Evolutionary conservation across 2,329 filamentous ascomycete genomes (phyloP).

Genomic region (Aspergillus tanneri): DNA sequence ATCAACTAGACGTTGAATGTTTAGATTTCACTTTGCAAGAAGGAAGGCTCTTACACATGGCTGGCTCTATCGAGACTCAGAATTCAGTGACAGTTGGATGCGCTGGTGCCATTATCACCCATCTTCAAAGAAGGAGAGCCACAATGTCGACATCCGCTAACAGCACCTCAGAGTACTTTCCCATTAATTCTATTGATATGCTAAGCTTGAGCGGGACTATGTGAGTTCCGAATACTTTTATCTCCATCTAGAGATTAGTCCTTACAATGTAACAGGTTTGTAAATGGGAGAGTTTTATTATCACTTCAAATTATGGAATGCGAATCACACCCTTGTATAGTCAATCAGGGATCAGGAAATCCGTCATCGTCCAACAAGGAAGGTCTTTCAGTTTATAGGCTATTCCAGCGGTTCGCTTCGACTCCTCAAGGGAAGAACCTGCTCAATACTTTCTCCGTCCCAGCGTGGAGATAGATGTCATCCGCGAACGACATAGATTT

Average conservation of each 20-base stretch:
- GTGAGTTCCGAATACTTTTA: constrained; percentile 38
- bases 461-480: constrained; percentile 64
- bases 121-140: constrained; percentile 68
- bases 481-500: constrained; percentile 69
- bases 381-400: constrained; percentile 76
- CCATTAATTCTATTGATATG: constrained; percentile 67
- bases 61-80: constrained; percentile 70
- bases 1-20: constrained; percentile 40
- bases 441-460: constrained; percentile 77
- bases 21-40: constrained; percentile 56
- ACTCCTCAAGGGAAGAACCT: constrained; percentile 75
- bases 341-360: constrained; percentile 68
- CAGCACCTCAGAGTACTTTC: constrained; percentile 56
- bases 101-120: constrained; percentile 79
- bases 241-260: neutral
- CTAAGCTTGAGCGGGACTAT: constrained; percentile 67
- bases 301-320: constrained; percentile 83
- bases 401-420: constrained; percentile 72
- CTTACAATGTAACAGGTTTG: constrained; percentile 58
- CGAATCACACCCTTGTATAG: constrained; percentile 78
- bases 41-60: constrained; percentile 66
- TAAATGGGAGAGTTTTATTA: constrained; percentile 75
- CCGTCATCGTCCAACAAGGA: constrained; percentile 69
- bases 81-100: constrained; percentile 76
- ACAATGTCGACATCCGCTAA: constrained; percentile 64